phyloP scores from a whole-genome alignment of 306 rosid genomes.

The Vicia villosa region DNA sequence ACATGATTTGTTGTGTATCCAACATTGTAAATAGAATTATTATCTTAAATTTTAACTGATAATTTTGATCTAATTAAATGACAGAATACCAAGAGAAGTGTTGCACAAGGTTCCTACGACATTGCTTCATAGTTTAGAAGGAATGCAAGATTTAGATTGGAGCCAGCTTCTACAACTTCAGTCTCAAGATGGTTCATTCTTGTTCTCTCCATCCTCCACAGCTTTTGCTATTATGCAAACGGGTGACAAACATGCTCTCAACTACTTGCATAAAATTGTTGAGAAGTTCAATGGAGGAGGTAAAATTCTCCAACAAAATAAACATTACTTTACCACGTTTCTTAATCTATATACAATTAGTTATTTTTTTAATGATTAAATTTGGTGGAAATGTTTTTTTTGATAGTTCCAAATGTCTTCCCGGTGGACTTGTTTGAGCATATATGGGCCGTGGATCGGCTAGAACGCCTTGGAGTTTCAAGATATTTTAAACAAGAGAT shows the following conservation, averaged over 20 bases:
- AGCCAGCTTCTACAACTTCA: slow-evolving; percentile 76
- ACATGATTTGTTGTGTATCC: too few species aligned
- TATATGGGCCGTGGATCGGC: slow-evolving; percentile 76
- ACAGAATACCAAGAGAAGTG: slow-evolving; percentile 82
- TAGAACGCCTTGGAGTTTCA: slow-evolving; percentile 82
- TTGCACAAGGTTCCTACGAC: slow-evolving; percentile 87
- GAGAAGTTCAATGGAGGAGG: slow-evolving; percentile 87
- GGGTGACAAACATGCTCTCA: slow-evolving; percentile 59
- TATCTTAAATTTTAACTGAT: too few species aligned
- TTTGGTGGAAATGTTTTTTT: not conserved
- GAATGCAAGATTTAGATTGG: slow-evolving; percentile 83
- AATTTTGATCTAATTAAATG: too few species aligned
- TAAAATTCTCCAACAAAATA: slow-evolving; percentile 8
- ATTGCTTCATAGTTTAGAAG: slow-evolving; percentile 92
- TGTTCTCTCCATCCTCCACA: slow-evolving; percentile 92
- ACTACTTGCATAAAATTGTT: slow-evolving; percentile 54
- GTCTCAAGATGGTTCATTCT: slow-evolving; percentile 80
- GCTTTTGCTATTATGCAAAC: slow-evolving; percentile 87
- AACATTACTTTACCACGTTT: not conserved
- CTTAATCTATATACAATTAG: not conserved
- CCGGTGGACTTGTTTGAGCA: slow-evolving; percentile 94
- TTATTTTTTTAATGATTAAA: not conserved
- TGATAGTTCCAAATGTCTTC: slow-evolving; percentile 79
- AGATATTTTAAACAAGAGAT: slow-evolving; percentile 66
- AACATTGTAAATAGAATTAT: too few species aligned